Percentiles rank a stretch among this genome's conserved stretches.
Evolutionary conservation across 1,284 basidiomycete genomes (phyloP).

Genomic region (Cryptococcus sp.): DNA sequence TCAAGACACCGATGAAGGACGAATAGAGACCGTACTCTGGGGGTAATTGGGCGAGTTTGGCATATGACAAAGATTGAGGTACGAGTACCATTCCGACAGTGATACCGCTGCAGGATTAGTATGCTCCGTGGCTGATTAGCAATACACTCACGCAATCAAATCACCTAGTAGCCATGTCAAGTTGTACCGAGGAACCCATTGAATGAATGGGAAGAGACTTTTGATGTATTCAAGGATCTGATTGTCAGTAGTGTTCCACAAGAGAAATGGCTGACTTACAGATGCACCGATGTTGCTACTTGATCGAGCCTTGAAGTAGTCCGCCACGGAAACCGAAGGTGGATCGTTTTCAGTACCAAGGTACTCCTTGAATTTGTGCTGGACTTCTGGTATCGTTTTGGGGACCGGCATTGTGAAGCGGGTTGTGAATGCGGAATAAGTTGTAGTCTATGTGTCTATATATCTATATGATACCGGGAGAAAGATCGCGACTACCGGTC

Average conservation of each 20-base stretch:
- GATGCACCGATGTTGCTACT: not conserved
- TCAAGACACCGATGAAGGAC: constrained; percentile 73
- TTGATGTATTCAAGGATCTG: constrained; percentile 58
- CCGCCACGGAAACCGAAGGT: not conserved
- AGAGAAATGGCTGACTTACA: not conserved
- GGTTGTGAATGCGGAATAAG: no score
- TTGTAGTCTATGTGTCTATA: no score
- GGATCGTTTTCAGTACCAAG: not conserved
- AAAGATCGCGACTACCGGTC: no score
- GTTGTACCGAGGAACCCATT: constrained; percentile 78
- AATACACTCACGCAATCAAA: constrained; percentile 60
- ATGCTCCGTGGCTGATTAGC: not conserved
- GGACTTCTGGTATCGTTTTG: not conserved
- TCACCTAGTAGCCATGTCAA: constrained; percentile 57
- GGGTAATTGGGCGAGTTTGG: constrained; percentile 75
- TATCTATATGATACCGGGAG: no score
- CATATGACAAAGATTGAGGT: constrained; percentile 64
- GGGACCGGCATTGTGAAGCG: not conserved
- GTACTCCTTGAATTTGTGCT: not conserved
- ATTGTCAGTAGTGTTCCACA: not conserved
- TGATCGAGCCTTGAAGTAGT: not conserved
- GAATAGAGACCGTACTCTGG: constrained; percentile 92
- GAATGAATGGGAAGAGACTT: constrained; percentile 73
- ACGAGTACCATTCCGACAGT: constrained; percentile 90
- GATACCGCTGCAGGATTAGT: constrained; percentile 52